These are phyloP conservation scores for Hawksworthiomyces lignivorus DNA, from an alignment of 2,329 filamentous ascomycete genomes.

Conservation along the genomic window DNA sequence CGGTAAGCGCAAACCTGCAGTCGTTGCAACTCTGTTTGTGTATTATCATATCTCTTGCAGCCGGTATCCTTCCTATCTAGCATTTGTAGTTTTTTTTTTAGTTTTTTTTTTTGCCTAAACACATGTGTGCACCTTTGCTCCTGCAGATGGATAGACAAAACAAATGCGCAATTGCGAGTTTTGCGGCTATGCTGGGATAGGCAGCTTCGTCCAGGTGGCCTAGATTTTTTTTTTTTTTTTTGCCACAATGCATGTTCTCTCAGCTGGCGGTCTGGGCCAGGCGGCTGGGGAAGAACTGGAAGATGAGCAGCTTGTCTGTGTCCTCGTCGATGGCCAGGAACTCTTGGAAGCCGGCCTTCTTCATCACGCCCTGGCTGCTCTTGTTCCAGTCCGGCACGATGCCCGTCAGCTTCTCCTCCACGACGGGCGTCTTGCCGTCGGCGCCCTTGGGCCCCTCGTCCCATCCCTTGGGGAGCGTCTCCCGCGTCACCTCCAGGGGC, in stretches of 20 bases:
- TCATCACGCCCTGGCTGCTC: conserved; percentile 48
- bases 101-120: too few species aligned
- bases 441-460: conserved; percentile 9
- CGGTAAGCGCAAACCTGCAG: too few species aligned
- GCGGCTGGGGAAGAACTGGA: conserved; percentile 16
- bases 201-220: too few species aligned
- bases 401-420: conserved; percentile 36
- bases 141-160: too few species aligned
- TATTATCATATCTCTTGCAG: too few species aligned
- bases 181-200: too few species aligned
- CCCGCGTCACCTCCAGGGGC: conserved; percentile 27
- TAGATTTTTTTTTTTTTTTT: too few species aligned
- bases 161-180: too few species aligned
- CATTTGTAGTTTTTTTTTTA: too few species aligned
- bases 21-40: too few species aligned
- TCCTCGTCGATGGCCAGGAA: conserved; percentile 32
- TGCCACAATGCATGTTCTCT: not conserved
- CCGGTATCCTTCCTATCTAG: too few species aligned
- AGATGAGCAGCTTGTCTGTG: conserved; percentile 15
- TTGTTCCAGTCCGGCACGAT: conserved; percentile 41
- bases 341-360: conserved; percentile 46
- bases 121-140: too few species aligned
- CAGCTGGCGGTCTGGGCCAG: not conserved
- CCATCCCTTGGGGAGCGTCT: conserved; percentile 22
- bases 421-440: conserved; percentile 18